phyloP scores from a whole-genome alignment of 495 filamentous ascomycete genomes.

The Penicillium argentinense region DNA sequence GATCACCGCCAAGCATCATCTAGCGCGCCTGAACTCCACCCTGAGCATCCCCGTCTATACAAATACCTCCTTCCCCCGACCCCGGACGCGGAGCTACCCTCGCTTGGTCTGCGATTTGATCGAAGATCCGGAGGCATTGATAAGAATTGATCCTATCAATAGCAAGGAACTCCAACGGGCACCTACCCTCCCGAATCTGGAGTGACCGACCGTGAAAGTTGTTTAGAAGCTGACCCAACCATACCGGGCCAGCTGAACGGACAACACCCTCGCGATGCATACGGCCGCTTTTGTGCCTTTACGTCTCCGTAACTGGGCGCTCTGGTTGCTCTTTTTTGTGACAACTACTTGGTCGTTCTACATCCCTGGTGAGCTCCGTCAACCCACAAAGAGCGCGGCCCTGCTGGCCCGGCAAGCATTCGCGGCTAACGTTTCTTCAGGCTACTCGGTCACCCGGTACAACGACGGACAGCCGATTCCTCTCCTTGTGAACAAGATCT shows the following conservation, averaged over 20 bases:
- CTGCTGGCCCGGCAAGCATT: too few species aligned
- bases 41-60: too few species aligned
- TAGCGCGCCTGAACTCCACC: too few species aligned
- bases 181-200: neutral
- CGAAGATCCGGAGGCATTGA: too few species aligned
- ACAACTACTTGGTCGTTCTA: constrained; percentile 65
- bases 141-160: neutral
- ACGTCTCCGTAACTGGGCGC: constrained; percentile 25
- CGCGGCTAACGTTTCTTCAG: too few species aligned
- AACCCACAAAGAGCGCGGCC: neutral
- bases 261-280: constrained; percentile 28
- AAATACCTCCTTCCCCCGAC: too few species aligned
- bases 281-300: constrained; percentile 26
- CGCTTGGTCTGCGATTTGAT: too few species aligned
- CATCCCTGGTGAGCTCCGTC: constrained; percentile 64
- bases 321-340: constrained; percentile 40
- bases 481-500: constrained; percentile 92
- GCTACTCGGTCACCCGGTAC: constrained; percentile 80
- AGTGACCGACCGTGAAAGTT: too few species aligned
- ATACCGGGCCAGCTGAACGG: constrained; percentile 11
- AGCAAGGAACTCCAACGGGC: neutral
- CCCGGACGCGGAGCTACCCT: too few species aligned
- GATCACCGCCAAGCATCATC: neutral
- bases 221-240: constrained; percentile 1
- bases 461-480: constrained; percentile 77